Evolutionary conservation across 1,139 yeast species (phyloP).

Genomic region (Pichia sp.): DNA sequence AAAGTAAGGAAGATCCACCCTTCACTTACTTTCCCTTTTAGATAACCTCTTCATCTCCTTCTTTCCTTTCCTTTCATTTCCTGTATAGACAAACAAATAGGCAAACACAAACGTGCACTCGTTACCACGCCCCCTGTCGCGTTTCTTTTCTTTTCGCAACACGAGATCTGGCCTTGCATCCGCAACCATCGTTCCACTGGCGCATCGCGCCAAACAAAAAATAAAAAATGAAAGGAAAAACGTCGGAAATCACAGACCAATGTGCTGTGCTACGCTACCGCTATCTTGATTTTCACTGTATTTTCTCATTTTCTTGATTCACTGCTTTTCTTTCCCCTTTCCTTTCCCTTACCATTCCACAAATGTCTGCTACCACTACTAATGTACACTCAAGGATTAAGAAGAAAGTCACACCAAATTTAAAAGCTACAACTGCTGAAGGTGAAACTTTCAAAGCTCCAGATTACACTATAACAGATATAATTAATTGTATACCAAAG

Average conservation of each 20-base stretch:
- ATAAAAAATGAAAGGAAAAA: too few relatives aligned
- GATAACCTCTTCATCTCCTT: not conserved
- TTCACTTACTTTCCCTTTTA: not conserved
- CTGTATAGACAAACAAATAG: too few relatives aligned
- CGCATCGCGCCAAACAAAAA: too few relatives aligned
- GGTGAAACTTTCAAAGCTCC: constrained; percentile 69
- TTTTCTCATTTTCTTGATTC: not conserved
- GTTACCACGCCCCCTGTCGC: too few relatives aligned
- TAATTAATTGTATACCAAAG: constrained; percentile 64
- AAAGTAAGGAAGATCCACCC: not conserved
- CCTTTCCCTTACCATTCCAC: not conserved
- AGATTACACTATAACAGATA: constrained; percentile 65
- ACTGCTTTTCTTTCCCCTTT: not conserved
- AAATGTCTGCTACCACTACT: constrained; percentile 21
- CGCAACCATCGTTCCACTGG: too few relatives aligned
- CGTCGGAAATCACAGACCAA: too few relatives aligned
- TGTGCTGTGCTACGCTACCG: too few relatives aligned
- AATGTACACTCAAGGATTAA: constrained; percentile 4
- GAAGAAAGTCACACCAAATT: constrained; percentile 11
- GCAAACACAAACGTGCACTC: too few relatives aligned
- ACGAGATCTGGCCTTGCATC: too few relatives aligned
- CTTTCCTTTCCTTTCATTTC: not conserved
- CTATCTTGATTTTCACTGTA: too few relatives aligned
- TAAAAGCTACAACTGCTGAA: constrained; percentile 47
- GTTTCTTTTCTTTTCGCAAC: too few relatives aligned